Conservation (phyloP, 495 filamentous ascomycete species). For the Rusavskia elegans region DNA sequence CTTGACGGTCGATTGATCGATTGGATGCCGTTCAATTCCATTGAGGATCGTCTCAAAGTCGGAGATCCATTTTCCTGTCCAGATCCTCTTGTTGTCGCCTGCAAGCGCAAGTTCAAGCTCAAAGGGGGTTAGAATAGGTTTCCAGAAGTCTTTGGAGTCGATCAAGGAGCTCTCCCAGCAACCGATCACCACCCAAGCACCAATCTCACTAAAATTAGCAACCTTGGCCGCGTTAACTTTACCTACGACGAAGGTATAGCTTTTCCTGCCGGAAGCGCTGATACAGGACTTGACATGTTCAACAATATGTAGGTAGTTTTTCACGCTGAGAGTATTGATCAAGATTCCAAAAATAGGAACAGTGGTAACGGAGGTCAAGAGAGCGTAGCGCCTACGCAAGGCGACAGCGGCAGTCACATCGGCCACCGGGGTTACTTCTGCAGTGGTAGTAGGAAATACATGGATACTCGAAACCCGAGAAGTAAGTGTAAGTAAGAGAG, state of each 20-base stretch:
- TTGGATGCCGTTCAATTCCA: not conserved
- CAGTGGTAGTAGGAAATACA: slow-evolving; percentile 51
- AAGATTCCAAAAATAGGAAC: slow-evolving; percentile 79
- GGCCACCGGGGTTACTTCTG: slow-evolving; percentile 19
- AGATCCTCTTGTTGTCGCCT: slow-evolving; percentile 53
- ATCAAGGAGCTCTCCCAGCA: slow-evolving; percentile 95
- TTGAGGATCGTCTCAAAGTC: slow-evolving; percentile 44
- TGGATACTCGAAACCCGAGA: slow-evolving; percentile 64
- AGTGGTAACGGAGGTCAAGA: slow-evolving; percentile 65
- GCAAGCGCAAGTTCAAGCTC: slow-evolving; percentile 64
- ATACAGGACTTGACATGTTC: slow-evolving; percentile 55
- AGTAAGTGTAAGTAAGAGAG: slow-evolving; percentile 72
- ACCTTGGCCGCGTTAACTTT: slow-evolving; percentile 93
- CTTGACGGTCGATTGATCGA: too few species aligned
- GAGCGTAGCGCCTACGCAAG: slow-evolving; percentile 74
- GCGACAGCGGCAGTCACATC: slow-evolving; percentile 36
- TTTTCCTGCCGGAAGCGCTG: slow-evolving; percentile 68
- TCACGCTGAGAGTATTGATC: slow-evolving; percentile 84
- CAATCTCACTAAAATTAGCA: slow-evolving; percentile 89
- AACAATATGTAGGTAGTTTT: slow-evolving; percentile 74
- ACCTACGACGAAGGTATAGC: slow-evolving; percentile 89
- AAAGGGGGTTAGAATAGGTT: slow-evolving; percentile 80
- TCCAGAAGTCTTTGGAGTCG: slow-evolving; percentile 70
- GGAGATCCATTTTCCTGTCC: slow-evolving; percentile 63
- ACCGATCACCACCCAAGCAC: slow-evolving; percentile 92